phyloP scores from a whole-genome alignment of 148 eudicot species.

The Chenopodium quinoa region DNA sequence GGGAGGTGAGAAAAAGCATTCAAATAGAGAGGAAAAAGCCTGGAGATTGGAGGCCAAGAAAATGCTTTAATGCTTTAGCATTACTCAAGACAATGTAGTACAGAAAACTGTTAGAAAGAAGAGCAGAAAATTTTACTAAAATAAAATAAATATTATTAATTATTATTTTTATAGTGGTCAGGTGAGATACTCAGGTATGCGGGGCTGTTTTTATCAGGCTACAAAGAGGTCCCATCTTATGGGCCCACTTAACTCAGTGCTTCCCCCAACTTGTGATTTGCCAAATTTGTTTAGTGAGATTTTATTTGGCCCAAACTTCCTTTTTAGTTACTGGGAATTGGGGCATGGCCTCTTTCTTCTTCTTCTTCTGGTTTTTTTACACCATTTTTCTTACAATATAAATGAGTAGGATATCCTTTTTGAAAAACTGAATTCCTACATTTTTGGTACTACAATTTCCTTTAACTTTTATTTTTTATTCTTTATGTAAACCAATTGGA shows the following conservation, averaged over 20 bases:
- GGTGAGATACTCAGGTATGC: neutral
- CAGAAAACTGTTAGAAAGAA: neutral
- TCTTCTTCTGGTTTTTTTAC: no score
- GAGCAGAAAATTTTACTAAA: neutral
- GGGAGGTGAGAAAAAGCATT: neutral
- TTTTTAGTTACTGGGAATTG: neutral
- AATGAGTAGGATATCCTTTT: no score
- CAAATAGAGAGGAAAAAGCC: neutral
- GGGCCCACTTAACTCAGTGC: slow-evolving; percentile 13
- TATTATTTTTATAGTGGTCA: no score
- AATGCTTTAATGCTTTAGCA: neutral
- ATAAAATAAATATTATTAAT: no score
- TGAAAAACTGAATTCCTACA: no score
- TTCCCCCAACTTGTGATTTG: slow-evolving; percentile 5
- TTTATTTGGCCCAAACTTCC: neutral
- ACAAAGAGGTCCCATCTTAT: slow-evolving; percentile 1
- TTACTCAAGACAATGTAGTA: neutral
- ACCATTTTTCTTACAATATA: no score
- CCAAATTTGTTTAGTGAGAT: neutral
- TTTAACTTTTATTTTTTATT: no score
- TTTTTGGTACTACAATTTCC: no score
- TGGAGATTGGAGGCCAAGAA: neutral
- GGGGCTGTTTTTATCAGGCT: slow-evolving; percentile 7
- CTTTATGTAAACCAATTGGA: no score
- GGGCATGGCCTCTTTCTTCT: neutral